A percentile compares a stretch with the other conserved stretches of the same genome.
Conservation (phyloP, 208 protist genomes). For the Jaenimonas drosophilae region DNA sequence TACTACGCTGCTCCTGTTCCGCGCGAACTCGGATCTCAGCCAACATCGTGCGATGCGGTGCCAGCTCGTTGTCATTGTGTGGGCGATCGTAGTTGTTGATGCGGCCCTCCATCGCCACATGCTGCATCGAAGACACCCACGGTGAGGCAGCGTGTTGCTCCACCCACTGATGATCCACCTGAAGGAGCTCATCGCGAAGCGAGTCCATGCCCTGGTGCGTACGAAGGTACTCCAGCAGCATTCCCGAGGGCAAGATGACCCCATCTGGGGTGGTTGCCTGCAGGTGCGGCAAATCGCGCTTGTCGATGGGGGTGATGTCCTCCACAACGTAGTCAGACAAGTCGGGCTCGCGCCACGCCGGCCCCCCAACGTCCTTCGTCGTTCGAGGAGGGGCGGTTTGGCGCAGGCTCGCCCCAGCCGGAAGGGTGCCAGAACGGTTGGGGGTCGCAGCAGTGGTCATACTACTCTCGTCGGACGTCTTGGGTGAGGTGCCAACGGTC, state of each 20-base stretch:
- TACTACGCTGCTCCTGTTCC: slow-evolving; percentile 1
- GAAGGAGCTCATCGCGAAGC: slow-evolving; percentile 65
- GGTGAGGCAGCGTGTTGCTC: slow-evolving; percentile 21
- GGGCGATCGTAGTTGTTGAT: slow-evolving; percentile 82
- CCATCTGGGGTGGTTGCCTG: slow-evolving; percentile 37
- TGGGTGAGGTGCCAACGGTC: slow-evolving; percentile 43
- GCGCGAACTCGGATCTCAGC: slow-evolving; percentile 44
- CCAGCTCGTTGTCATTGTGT: slow-evolving; percentile 26
- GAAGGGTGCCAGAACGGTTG: slow-evolving; percentile 14
- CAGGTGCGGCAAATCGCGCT: slow-evolving; percentile 30
- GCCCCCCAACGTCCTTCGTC: slow-evolving; percentile 8
- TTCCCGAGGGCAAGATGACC: slow-evolving; percentile 56
- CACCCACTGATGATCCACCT: slow-evolving; percentile 22
- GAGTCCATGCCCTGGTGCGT: slow-evolving; percentile 72
- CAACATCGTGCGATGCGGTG: slow-evolving; percentile 28
- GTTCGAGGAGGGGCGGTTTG: slow-evolving; percentile 2
- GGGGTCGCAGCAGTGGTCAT: background rate
- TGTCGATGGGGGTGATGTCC: slow-evolving; percentile 59
- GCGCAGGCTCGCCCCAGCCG: slow-evolving; percentile 3
- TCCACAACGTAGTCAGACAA: slow-evolving; percentile 15
- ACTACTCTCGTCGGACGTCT: slow-evolving; percentile 8
- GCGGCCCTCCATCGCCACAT: slow-evolving; percentile 60
- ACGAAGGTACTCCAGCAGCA: slow-evolving; percentile 77
- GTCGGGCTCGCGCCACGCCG: slow-evolving; percentile 61
- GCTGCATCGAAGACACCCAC: slow-evolving; percentile 26